These are phyloP conservation scores for Puccinia coronata DNA, from an alignment of 1,284 basidiomycete species.

Conservation along the genomic window DNA sequence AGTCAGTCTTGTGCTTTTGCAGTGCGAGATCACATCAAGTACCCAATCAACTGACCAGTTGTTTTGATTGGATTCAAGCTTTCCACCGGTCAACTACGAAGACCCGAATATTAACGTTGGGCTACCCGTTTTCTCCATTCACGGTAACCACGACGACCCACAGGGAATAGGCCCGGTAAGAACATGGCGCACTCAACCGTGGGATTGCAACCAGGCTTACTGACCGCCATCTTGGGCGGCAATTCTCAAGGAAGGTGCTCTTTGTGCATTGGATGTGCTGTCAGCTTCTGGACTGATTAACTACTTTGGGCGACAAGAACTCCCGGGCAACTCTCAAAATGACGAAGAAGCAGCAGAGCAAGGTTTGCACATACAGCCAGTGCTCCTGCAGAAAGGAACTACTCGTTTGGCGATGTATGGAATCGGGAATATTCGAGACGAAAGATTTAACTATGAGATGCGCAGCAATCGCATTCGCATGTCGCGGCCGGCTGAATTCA, in stretches of 20 bases:
- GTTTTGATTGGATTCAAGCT: conserved; percentile 63
- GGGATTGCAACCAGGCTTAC: neutral
- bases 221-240: neutral
- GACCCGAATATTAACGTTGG: conserved; percentile 92
- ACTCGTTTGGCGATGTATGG: conserved; percentile 88
- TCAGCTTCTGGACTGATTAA: conserved; percentile 92
- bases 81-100: conserved; percentile 96
- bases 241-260: conserved; percentile 76
- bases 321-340: conserved; percentile 61
- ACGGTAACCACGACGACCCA: conserved; percentile 98
- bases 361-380: conserved; percentile 84
- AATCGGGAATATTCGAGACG: conserved; percentile 94
- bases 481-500: conserved; percentile 80
- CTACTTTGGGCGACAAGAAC: conserved; percentile 85
- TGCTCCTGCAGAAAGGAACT: conserved; percentile 83
- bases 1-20: conserved; percentile 64
- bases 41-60: neutral
- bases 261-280: conserved; percentile 91
- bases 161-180: conserved; percentile 87
- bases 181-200: conserved; percentile 30
- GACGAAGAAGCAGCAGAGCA: conserved; percentile 66
- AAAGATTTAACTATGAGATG: conserved; percentile 92
- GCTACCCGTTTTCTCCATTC: conserved; percentile 96
- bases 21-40: neutral
- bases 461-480: conserved; percentile 89